phyloP scores from a whole-genome alignment of 2,329 filamentous ascomycete species.

The Epichloe baconii region DNA sequence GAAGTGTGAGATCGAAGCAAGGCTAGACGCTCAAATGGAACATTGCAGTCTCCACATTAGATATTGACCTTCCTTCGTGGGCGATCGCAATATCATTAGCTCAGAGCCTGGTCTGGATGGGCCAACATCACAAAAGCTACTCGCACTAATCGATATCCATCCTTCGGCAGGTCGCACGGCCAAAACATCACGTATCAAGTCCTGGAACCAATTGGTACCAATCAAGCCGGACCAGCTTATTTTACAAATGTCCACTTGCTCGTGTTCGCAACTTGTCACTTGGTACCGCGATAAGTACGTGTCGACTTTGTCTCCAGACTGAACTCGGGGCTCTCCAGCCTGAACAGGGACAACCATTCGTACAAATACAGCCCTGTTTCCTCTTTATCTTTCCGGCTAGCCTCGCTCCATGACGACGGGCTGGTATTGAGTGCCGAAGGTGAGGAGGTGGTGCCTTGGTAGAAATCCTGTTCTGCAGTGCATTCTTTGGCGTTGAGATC shows the following conservation, averaged over 20 bases:
- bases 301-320: slow-evolving; percentile 46
- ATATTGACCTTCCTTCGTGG: slow-evolving; percentile 36
- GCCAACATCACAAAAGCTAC: slow-evolving; percentile 34
- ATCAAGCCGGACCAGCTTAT: slow-evolving; percentile 49
- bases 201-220: slow-evolving; percentile 37
- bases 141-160: slow-evolving; percentile 44
- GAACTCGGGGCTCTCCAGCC: slow-evolving; percentile 50
- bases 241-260: slow-evolving; percentile 26
- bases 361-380: slow-evolving; percentile 51
- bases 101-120: slow-evolving; percentile 33
- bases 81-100: slow-evolving; percentile 40
- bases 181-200: slow-evolving; percentile 33
- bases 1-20: slow-evolving; percentile 50
- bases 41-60: slow-evolving; percentile 46
- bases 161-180: slow-evolving; percentile 26
- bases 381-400: slow-evolving; percentile 39
- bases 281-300: slow-evolving; percentile 56
- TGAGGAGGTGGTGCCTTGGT: slow-evolving; percentile 9
- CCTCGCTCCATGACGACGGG: slow-evolving; percentile 16
- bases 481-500: slow-evolving; percentile 13
- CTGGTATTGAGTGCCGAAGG: slow-evolving; percentile 15
- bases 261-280: slow-evolving; percentile 15
- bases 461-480: slow-evolving; percentile 17
- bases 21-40: slow-evolving; percentile 32
- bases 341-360: slow-evolving; percentile 63